These are phyloP conservation scores for Aspergillus cavernicola DNA, from an alignment of 495 filamentous ascomycete species.

Conservation along the genomic window DNA sequence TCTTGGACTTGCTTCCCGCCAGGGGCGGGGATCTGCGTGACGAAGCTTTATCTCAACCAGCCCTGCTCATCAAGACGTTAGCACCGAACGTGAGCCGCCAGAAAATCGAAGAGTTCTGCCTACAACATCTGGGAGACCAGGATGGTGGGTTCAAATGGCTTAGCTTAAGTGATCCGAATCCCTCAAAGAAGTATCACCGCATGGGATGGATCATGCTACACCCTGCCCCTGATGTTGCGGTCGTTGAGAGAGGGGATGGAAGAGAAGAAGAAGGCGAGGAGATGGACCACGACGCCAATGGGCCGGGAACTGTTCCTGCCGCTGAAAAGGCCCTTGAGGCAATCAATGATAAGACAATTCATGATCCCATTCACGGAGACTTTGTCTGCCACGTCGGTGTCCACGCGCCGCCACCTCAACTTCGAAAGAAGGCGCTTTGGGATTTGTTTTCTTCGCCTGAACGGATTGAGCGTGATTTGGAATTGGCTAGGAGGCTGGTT, in stretches of 20 bases:
- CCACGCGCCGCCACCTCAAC: constrained; percentile 79
- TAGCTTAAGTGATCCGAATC: constrained; percentile 93
- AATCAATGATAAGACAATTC: constrained; percentile 93
- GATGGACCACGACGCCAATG: constrained; percentile 39
- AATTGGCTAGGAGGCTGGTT: constrained; percentile 70
- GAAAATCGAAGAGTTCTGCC: constrained; percentile 89
- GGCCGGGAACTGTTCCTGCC: constrained; percentile 35
- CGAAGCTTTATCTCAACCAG: constrained; percentile 77
- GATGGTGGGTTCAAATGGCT: constrained; percentile 88
- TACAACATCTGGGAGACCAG: constrained; percentile 81
- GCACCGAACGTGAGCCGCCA: constrained; percentile 93
- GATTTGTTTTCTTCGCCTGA: constrained; percentile 91
- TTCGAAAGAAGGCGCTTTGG: constrained; percentile 95
- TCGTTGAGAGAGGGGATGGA: constrained; percentile 55
- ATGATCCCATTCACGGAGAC: constrained; percentile 86
- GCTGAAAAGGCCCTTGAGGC: constrained; percentile 86
- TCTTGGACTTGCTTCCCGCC: constrained; percentile 80
- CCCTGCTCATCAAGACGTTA: constrained; percentile 95
- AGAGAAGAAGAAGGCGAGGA: constrained; percentile 63
- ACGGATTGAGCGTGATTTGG: constrained; percentile 78
- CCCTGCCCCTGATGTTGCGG: constrained; percentile 61
- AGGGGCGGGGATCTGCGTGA: constrained; percentile 78
- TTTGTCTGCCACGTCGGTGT: constrained; percentile 97
- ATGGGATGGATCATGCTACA: constrained; percentile 99
- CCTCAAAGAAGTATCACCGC: constrained; percentile 91